phyloP scores from a whole-genome alignment of 2,329 filamentous ascomycete species.

The Trichoderma guizhouense region DNA sequence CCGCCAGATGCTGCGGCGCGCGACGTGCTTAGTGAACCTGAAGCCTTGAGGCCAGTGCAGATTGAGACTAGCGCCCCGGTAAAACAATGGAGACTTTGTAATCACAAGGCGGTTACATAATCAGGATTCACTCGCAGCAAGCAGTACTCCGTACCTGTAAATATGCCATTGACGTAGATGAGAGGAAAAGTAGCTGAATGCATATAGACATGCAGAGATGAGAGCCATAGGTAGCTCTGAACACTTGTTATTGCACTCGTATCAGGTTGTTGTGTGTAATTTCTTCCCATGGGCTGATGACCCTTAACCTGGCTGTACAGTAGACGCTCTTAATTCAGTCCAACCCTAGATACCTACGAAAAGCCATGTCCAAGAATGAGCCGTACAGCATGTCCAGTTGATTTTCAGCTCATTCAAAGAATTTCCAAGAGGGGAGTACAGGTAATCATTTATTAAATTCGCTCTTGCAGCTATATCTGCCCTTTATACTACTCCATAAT shows the following conservation, averaged over 20 bases:
- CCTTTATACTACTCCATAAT: not conserved
- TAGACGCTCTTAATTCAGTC: not conserved
- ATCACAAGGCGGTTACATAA: not conserved
- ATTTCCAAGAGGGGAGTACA: not conserved
- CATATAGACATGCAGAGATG: not conserved
- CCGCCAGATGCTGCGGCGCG: constrained; percentile 13
- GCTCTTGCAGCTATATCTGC: not conserved
- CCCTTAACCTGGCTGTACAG: not conserved
- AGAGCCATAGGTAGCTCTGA: not conserved
- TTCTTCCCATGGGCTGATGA: not conserved
- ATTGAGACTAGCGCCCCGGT: constrained; percentile 14
- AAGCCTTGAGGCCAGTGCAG: not conserved
- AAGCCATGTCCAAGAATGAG: not conserved
- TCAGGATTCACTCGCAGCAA: not conserved
- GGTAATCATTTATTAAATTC: not conserved
- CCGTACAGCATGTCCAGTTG: not conserved
- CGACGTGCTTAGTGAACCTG: constrained; percentile 13
- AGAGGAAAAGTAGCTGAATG: not conserved
- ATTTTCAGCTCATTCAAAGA: not conserved
- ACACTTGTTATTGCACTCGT: not conserved
- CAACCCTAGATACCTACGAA: not conserved
- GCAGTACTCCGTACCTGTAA: no score
- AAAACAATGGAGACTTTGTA: not conserved
- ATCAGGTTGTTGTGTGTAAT: not conserved
- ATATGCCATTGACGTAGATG: not conserved